A percentile compares a stretch with the other conserved stretches of the same genome.
These are phyloP conservation scores for Penicillium sp. DNA, from an alignment of 2,329 filamentous ascomycete genomes.

Conservation along the genomic window DNA sequence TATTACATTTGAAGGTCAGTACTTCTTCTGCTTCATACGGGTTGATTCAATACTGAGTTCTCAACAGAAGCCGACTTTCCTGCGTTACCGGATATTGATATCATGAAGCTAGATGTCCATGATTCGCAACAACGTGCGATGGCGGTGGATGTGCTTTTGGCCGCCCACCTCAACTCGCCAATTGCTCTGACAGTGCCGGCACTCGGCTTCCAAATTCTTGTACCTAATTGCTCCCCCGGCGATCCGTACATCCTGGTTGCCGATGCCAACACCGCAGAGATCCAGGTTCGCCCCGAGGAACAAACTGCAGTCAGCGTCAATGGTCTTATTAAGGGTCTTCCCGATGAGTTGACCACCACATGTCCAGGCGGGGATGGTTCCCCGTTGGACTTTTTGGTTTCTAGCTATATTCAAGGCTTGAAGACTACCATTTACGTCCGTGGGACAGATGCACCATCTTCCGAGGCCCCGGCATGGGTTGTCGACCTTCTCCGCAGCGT, in stretches of 20 bases:
- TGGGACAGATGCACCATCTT: conserved; percentile 6
- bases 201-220: conserved; percentile 78
- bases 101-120: conserved; percentile 74
- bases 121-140: conserved; percentile 69
- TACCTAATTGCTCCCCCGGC: conserved; percentile 71
- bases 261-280: conserved; percentile 64
- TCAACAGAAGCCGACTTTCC: conserved; percentile 65
- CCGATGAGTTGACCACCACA: conserved; percentile 65
- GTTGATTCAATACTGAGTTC: too few relatives aligned
- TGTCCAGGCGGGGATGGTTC: conserved; percentile 78
- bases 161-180: conserved; percentile 72
- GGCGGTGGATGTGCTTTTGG: conserved; percentile 73
- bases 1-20: conserved; percentile 78
- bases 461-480: conserved; percentile 77
- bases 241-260: conserved; percentile 77
- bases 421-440: conserved; percentile 72
- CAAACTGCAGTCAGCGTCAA: conserved; percentile 67
- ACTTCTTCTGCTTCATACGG: conserved; percentile 37
- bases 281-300: conserved; percentile 66
- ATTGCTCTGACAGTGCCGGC: conserved; percentile 72
- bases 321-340: conserved; percentile 69
- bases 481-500: conserved; percentile 75
- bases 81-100: conserved; percentile 73
- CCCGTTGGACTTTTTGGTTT: conserved; percentile 77
- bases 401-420: conserved; percentile 75